Conservation (phyloP, 768 basidiomycete species). For the Amanita thiersii region DNA sequence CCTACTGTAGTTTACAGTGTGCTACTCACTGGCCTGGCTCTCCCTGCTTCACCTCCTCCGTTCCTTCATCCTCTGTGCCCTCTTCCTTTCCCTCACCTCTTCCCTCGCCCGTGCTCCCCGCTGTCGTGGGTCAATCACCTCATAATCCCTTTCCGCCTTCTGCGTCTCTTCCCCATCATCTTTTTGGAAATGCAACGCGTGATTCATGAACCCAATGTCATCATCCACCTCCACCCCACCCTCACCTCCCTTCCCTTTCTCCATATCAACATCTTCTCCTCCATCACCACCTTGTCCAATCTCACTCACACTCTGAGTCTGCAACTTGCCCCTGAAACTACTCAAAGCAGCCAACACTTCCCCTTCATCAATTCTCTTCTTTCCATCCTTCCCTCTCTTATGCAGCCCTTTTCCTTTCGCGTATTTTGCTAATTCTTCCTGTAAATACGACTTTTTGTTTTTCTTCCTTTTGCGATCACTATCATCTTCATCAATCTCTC, state of each 20-base stretch:
- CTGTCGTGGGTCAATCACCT: constrained; percentile 80
- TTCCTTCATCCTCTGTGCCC: constrained; percentile 24
- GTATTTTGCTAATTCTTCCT: constrained; percentile 80
- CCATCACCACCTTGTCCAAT: constrained; percentile 13
- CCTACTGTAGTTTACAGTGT: too few relatives aligned
- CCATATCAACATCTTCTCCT: constrained; percentile 14
- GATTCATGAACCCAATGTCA: constrained; percentile 67
- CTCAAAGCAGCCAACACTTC: constrained; percentile 61
- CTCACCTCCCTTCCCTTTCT: constrained; percentile 15
- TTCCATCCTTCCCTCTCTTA: constrained; percentile 37
- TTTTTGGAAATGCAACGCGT: constrained; percentile 70
- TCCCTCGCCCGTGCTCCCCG: constrained; percentile 68
- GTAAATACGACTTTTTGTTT: constrained; percentile 61
- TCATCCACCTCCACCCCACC: constrained; percentile 62
- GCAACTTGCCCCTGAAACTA: constrained; percentile 66
- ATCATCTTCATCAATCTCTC: constrained; percentile 58
- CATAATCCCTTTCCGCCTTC: constrained; percentile 81
- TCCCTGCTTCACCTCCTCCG: constrained; percentile 22
- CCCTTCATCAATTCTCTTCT: constrained; percentile 56
- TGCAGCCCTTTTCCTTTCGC: constrained; percentile 53
- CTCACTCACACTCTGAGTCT: constrained; percentile 29
- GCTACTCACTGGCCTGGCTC: too few relatives aligned
- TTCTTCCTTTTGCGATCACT: constrained; percentile 36
- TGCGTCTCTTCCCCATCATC: constrained; percentile 65
- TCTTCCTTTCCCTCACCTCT: constrained; percentile 68